Evolutionary conservation across 805 yeast genomes (phyloP), one percentile per base, ranked within the genome.

Genomic region (Myxozyma neotropica): DNA sequence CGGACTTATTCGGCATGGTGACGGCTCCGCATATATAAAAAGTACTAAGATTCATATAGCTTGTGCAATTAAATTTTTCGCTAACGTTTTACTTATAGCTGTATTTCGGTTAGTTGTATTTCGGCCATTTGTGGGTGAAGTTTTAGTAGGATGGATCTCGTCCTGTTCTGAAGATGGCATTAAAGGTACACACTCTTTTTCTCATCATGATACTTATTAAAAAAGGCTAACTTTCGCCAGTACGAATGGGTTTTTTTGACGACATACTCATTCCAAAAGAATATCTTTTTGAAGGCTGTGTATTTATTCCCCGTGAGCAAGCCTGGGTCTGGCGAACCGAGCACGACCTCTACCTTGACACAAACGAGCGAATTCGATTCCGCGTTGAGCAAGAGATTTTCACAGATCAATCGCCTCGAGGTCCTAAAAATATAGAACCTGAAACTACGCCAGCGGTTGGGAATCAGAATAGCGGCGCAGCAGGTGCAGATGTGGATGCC

Each of bases 241-340:
- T 89, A 39, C 83, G 86, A 63, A 80, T 90, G 80, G 96, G 88
- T 63, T 88, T 94, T 72, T 94, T 94, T 71, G 91, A 91, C 72
- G 97, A 94, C 73, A 85, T 94, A 10, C 89, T 89, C 72, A 87
- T 94, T 61, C 98, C 98, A 6, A 86, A 86, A 67, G 79, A 84
- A 53, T 80, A 87, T 77, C 74, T 94, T 45, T 94, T 94, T 71
- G 97, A 92, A 69, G 81, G 82, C 36, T 83, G 90, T 71, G 80
- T 77, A 60, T 89, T 81, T 77, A 68, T 73, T 2, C 71, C 87
- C 1, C 84, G 81, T 43, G 99, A 94, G 64, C 89, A 87, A 70
- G 96, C 97, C 12, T 94, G 99, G 99, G 85, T 92, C 43, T 94
- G 99, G 99, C 82, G 83, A 55, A 79, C 81, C 61, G 94, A 85